A percentile compares a stretch with the other conserved stretches of the same genome.
These are phyloP conservation scores for Hansfordia pulvinata DNA, from an alignment of 2,329 filamentous ascomycete genomes.

Conservation along the genomic window DNA sequence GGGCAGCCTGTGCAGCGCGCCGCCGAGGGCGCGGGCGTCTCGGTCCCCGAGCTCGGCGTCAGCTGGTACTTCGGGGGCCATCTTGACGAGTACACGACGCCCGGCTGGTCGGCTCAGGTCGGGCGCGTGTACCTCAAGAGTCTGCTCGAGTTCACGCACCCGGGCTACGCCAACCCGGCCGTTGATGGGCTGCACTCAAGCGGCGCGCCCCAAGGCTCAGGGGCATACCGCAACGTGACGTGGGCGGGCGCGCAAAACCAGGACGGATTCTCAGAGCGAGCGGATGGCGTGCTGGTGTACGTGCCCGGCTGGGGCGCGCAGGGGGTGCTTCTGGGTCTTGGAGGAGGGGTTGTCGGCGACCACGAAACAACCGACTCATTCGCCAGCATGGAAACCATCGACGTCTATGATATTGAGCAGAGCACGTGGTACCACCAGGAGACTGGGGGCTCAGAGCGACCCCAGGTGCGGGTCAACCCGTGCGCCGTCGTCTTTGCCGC, in stretches of 20 bases:
- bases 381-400: slow-evolving; percentile 39
- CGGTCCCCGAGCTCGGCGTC: slow-evolving; percentile 53
- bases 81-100: slow-evolving; percentile 43
- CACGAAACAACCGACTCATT: slow-evolving; percentile 41
- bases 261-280: slow-evolving; percentile 57
- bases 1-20: slow-evolving; percentile 49
- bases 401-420: slow-evolving; percentile 64
- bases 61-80: slow-evolving; percentile 75
- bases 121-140: slow-evolving; percentile 58
- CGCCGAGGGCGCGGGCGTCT: slow-evolving; percentile 61
- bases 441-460: slow-evolving; percentile 48
- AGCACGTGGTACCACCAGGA: slow-evolving; percentile 63
- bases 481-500: slow-evolving; percentile 57
- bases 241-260: slow-evolving; percentile 53
- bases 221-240: slow-evolving; percentile 62
- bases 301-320: slow-evolving; percentile 60
- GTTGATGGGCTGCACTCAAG: slow-evolving; percentile 39
- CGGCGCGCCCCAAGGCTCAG: slow-evolving; percentile 45
- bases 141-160: slow-evolving; percentile 63
- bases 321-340: slow-evolving; percentile 59
- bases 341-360: slow-evolving; percentile 42
- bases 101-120: slow-evolving; percentile 54
- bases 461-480: slow-evolving; percentile 55
- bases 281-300: slow-evolving; percentile 60
- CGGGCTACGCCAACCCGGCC: slow-evolving; percentile 50